Percentiles rank a stretch among this genome's conserved stretches.
phyloP scores from a whole-genome alignment of 2,329 filamentous ascomycete genomes.

The Fusarium chuoi region DNA sequence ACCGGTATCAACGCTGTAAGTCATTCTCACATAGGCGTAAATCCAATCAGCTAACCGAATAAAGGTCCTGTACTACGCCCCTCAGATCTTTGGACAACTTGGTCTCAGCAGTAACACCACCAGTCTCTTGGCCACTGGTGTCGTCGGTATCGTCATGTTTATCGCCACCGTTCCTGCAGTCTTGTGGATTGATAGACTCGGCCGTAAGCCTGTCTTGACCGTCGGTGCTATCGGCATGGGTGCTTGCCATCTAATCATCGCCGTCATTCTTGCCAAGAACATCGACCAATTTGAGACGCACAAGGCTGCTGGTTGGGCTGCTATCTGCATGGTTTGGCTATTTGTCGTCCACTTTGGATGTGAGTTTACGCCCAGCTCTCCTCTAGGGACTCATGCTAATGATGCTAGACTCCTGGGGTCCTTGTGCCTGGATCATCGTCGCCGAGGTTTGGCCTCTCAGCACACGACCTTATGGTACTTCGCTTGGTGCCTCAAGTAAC shows the following conservation, averaged over 20 bases:
- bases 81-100: constrained; percentile 74
- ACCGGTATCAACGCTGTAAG: constrained; percentile 64
- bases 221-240: constrained; percentile 77
- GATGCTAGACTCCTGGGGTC: constrained; percentile 70
- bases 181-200: constrained; percentile 71
- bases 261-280: constrained; percentile 73
- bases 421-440: constrained; percentile 78
- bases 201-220: constrained; percentile 70
- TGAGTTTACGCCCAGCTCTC: not conserved
- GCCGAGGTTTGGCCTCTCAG: constrained; percentile 80
- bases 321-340: constrained; percentile 74
- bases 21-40: fast-evolving
- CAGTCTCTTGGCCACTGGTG: constrained; percentile 74
- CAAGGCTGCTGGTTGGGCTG: constrained; percentile 74
- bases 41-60: not conserved
- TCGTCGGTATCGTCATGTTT: constrained; percentile 78
- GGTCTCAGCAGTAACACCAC: constrained; percentile 64
- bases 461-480: constrained; percentile 75
- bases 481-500: constrained; percentile 73
- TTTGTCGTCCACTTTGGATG: constrained; percentile 79
- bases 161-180: constrained; percentile 74
- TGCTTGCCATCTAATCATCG: constrained; percentile 76
- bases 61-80: constrained; percentile 71
- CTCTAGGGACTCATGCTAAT: fast-evolving
- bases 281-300: constrained; percentile 67